Conservation (phyloP, 2,329 filamentous ascomycete genomes). For the Fusarium euwallaceae region DNA sequence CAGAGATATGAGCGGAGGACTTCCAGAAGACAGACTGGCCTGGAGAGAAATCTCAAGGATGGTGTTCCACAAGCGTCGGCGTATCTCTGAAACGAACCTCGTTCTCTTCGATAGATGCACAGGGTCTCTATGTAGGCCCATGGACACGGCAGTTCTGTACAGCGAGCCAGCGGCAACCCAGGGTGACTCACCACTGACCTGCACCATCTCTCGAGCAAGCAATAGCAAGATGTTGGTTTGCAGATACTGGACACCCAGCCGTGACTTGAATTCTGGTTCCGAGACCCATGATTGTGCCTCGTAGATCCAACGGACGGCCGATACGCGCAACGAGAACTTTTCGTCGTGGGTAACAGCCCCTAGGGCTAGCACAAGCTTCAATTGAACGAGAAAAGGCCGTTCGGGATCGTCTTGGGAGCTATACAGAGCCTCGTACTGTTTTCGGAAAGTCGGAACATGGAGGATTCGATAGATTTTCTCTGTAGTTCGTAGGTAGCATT, state of each 20-base stretch:
- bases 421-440: slow-evolving; percentile 67
- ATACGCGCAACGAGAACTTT: slow-evolving; percentile 61
- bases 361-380: slow-evolving; percentile 71
- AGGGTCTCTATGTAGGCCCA: slow-evolving; percentile 66
- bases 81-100: slow-evolving; percentile 59
- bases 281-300: slow-evolving; percentile 69
- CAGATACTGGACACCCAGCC: slow-evolving; percentile 63
- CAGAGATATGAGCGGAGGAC: slow-evolving; percentile 58
- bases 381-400: slow-evolving; percentile 64
- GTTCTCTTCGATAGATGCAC: slow-evolving; percentile 52
- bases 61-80: slow-evolving; percentile 66
- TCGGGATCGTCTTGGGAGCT: slow-evolving; percentile 45
- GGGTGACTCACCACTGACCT: slow-evolving; percentile 59
- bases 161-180: slow-evolving; percentile 63
- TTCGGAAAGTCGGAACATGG: slow-evolving; percentile 64
- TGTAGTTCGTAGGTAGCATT: slow-evolving; percentile 62
- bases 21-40: slow-evolving; percentile 60
- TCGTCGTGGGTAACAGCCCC: slow-evolving; percentile 66
- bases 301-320: slow-evolving; percentile 68
- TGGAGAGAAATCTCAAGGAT: slow-evolving; percentile 63
- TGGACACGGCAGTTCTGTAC: slow-evolving; percentile 60
- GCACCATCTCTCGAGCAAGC: slow-evolving; percentile 55
- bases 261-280: slow-evolving; percentile 65
- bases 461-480: slow-evolving; percentile 64
- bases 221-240: slow-evolving; percentile 62